Percentiles rank a stretch among this genome's conserved stretches.
These are phyloP conservation scores for Volutella citrinella DNA, from an alignment of 2,329 filamentous ascomycete genomes.

Conservation along the genomic window DNA sequence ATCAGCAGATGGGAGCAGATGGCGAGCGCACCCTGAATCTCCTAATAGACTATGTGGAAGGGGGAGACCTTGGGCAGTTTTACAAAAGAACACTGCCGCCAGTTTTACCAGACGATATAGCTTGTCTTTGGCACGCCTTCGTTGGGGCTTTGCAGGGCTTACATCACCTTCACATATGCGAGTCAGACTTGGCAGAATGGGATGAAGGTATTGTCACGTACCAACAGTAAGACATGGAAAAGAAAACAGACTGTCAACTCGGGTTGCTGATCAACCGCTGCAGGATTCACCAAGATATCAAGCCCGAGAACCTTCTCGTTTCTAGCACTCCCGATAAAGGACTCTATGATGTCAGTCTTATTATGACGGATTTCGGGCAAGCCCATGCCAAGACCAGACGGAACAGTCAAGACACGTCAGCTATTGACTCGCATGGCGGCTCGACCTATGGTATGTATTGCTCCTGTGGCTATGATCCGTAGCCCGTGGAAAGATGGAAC, in stretches of 20 bases:
- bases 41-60: slow-evolving; percentile 5
- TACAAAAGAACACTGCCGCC: slow-evolving; percentile 1
- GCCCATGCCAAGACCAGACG: slow-evolving; percentile 1
- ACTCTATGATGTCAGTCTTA: slow-evolving; percentile 2
- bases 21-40: slow-evolving; percentile 6
- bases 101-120: not conserved
- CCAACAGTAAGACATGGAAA: not conserved
- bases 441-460: slow-evolving; percentile 5
- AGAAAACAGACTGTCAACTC: not conserved
- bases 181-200: not conserved
- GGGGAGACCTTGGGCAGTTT: slow-evolving; percentile 4
- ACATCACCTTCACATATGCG: slow-evolving; percentile 1
- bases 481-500: not conserved
- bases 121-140: slow-evolving; percentile 8
- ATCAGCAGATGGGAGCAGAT: not conserved
- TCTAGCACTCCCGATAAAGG: not conserved
- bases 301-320: slow-evolving; percentile 11
- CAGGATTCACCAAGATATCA: slow-evolving; percentile 15
- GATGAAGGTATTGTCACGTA: not conserved
- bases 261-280: too few species aligned
- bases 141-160: slow-evolving; percentile 4
- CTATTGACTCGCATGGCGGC: slow-evolving; percentile 3
- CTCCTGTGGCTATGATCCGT: too few species aligned
- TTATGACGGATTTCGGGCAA: slow-evolving; percentile 11
- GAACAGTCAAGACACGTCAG: not conserved